Evolutionary conservation across 108 stramenopile species (phyloP).

Genomic region (Asterionellopsis glacialis): DNA sequence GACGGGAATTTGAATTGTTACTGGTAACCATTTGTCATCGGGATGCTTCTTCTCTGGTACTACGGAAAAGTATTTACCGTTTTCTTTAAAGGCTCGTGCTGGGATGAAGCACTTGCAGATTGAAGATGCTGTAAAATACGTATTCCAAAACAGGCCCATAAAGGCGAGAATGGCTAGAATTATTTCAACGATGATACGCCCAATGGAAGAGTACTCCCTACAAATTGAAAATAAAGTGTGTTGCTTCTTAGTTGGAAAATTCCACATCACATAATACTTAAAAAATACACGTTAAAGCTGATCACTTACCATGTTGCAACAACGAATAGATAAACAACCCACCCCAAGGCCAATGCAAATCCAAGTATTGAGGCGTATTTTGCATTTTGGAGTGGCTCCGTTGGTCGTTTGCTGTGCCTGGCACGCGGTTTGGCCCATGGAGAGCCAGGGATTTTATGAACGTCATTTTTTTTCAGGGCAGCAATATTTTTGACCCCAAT

Average conservation of each 20-base stretch:
- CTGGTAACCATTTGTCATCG: slow-evolving; percentile 26
- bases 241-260: slow-evolving; percentile 17
- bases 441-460: slow-evolving; percentile 35
- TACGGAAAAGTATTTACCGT: slow-evolving; percentile 47
- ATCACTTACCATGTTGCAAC: no score
- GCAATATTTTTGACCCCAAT: neutral
- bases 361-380: slow-evolving; percentile 20
- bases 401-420: slow-evolving; percentile 27
- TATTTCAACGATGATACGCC: slow-evolving; percentile 31
- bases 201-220: slow-evolving; percentile 30
- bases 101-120: slow-evolving; percentile 52
- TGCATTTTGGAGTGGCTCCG: slow-evolving; percentile 43
- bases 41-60: slow-evolving; percentile 42
- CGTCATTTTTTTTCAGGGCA: slow-evolving; percentile 9
- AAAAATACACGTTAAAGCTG: no score
- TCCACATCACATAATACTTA: neutral
- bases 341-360: no score
- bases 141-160: slow-evolving; percentile 52
- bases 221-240: slow-evolving; percentile 20
- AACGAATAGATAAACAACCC: no score
- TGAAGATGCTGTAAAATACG: slow-evolving; percentile 34
- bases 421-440: slow-evolving; percentile 46
- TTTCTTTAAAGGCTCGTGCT: slow-evolving; percentile 35
- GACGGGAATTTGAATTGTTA: slow-evolving; percentile 50
- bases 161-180: slow-evolving; percentile 36